Evolutionary conservation across 495 filamentous ascomycete species (phyloP).

Genomic region (Penicillium mononematosum): DNA sequence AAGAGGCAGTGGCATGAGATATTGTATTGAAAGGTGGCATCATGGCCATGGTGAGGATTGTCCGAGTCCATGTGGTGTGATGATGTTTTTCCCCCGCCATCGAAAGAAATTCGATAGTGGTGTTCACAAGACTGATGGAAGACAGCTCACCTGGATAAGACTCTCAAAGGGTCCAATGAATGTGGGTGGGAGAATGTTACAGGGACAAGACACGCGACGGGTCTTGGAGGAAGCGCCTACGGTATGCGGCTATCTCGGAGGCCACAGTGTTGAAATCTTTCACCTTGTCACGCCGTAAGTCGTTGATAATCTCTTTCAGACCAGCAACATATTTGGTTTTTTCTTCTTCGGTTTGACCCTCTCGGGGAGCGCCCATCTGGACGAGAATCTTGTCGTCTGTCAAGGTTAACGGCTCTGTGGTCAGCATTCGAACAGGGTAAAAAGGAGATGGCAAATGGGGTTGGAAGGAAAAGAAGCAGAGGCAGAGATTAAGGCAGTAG

Average conservation of each 20-base stretch:
- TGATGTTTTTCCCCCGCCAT: slow-evolving; percentile 9
- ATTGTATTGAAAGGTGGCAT: slow-evolving; percentile 7
- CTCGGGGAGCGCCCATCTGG: slow-evolving; percentile 71
- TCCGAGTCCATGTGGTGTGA: slow-evolving; percentile 10
- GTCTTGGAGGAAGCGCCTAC: slow-evolving; percentile 65
- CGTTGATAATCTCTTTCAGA: slow-evolving; percentile 70
- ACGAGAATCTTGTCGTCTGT: slow-evolving; percentile 85
- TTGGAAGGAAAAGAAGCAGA: slow-evolving; percentile 13
- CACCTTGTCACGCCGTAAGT: slow-evolving; percentile 69
- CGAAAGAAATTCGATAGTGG: slow-evolving; percentile 6
- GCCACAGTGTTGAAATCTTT: slow-evolving; percentile 82
- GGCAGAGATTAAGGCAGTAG: slow-evolving; percentile 7
- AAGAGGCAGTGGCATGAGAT: slow-evolving; percentile 7
- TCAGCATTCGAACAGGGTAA: slow-evolving; percentile 56
- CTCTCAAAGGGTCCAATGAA: slow-evolving; percentile 5
- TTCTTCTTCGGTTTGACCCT: slow-evolving; percentile 68
- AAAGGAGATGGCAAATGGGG: slow-evolving; percentile 18
- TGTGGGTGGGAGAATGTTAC: slow-evolving; percentile 31
- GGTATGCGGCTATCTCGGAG: slow-evolving; percentile 76
- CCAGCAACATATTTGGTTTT: slow-evolving; percentile 71
- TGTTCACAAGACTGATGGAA: slow-evolving; percentile 17
- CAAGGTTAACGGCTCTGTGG: slow-evolving; percentile 51
- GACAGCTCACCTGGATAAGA: slow-evolving; percentile 37
- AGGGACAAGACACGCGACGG: slow-evolving; percentile 47
- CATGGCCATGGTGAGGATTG: slow-evolving; percentile 7